phyloP scores from a whole-genome alignment of 768 basidiomycete genomes.

The Macrolepiota albuminosa region DNA sequence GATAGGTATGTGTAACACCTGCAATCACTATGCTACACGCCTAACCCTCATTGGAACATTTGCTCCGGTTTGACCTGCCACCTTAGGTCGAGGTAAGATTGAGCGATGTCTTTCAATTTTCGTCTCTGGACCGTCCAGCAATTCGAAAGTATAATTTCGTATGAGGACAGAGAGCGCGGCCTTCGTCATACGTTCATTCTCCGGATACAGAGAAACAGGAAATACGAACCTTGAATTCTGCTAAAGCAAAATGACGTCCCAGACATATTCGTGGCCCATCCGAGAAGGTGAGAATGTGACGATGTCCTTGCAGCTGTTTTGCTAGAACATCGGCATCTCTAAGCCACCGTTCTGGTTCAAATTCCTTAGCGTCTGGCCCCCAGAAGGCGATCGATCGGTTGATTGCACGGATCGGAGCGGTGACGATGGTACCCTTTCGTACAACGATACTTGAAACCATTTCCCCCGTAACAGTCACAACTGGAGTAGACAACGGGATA shows the following conservation, averaged over 20 bases:
- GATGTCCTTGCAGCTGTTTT: conserved; percentile 42
- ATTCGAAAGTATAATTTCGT: conserved; percentile 35
- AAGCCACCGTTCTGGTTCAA: conserved; percentile 65
- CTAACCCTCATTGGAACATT: conserved; percentile 31
- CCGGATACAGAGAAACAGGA: background rate
- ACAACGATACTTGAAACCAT: conserved; percentile 36
- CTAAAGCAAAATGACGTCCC: conserved; percentile 43
- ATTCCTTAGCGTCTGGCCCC: conserved; percentile 56
- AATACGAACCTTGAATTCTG: conserved; percentile 35
- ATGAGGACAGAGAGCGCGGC: conserved; percentile 40
- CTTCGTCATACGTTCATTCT: conserved; percentile 18
- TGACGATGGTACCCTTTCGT: conserved; percentile 41
- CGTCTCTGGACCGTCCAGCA: conserved; percentile 35
- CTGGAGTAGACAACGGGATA: conserved; percentile 49
- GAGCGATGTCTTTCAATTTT: conserved; percentile 30
- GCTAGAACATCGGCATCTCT: conserved; percentile 24
- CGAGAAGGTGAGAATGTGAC: conserved; percentile 46
- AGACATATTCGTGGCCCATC: conserved; percentile 49
- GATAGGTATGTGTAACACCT: too few species aligned
- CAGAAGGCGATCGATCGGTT: conserved; percentile 53
- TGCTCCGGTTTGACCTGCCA: conserved; percentile 28
- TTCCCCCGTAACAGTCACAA: conserved; percentile 38
- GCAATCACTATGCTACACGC: conserved; percentile 17
- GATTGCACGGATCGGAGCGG: conserved; percentile 37
- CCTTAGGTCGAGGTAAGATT: conserved; percentile 34